Evolutionary conservation across 345 rosid genomes (phyloP).

Genomic region (Trapa incisa): DNA sequence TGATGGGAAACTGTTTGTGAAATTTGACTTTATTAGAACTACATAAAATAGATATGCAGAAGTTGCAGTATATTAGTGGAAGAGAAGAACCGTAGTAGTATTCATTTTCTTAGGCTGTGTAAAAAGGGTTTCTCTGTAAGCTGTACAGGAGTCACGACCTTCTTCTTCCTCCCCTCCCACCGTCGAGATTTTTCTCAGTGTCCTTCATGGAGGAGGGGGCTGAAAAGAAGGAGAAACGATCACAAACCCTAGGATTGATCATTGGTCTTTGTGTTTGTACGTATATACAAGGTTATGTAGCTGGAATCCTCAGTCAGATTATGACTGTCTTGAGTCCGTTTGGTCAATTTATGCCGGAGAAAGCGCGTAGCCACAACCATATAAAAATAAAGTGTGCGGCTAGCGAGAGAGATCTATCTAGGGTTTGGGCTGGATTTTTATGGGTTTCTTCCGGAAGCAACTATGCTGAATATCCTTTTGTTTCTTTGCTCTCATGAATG

Average conservation of each 20-base stretch:
- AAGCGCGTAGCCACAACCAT: not conserved
- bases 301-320: not conserved
- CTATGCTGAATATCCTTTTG: not conserved
- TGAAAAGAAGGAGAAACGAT: not conserved
- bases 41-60: too few species aligned
- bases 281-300: not conserved
- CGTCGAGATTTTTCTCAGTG: too few species aligned
- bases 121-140: too few species aligned
- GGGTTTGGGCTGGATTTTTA: not conserved
- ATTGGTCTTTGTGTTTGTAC: not conserved
- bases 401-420: not conserved
- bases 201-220: not conserved
- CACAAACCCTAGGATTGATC: not conserved
- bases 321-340: not conserved
- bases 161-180: too few species aligned
- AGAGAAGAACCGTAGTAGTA: too few species aligned
- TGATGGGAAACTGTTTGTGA: too few species aligned
- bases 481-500: not conserved
- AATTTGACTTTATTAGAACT: too few species aligned
- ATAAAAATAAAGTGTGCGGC: not conserved
- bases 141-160: too few species aligned
- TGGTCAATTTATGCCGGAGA: not conserved
- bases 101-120: too few species aligned
- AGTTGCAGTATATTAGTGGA: too few species aligned
- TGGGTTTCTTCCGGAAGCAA: not conserved